phyloP scores from a whole-genome alignment of 2,329 filamentous ascomycete genomes.

The Capronia coronata region DNA sequence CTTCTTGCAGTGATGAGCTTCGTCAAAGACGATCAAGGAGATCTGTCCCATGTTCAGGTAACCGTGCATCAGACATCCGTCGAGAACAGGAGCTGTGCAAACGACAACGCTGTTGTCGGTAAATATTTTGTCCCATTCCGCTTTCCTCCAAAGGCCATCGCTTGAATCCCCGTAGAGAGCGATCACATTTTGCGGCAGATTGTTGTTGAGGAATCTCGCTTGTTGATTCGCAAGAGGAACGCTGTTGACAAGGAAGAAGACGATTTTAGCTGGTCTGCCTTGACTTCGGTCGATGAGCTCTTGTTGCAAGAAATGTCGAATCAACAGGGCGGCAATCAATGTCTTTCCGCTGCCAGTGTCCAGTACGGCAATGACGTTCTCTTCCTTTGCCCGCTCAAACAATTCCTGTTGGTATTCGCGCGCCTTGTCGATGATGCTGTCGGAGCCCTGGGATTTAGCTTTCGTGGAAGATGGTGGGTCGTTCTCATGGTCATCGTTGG shows the following conservation, averaged over 20 bases:
- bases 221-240: conserved; percentile 90
- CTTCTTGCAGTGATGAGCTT: conserved; percentile 93
- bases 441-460: conserved; percentile 45
- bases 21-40: conserved; percentile 88
- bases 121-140: conserved; percentile 55
- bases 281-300: conserved; percentile 64
- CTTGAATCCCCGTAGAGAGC: conserved; percentile 67
- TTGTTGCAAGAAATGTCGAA: conserved; percentile 67
- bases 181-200: conserved; percentile 68
- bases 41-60: conserved; percentile 76
- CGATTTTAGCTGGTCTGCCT: conserved; percentile 57
- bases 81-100: conserved; percentile 82
- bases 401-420: conserved; percentile 89
- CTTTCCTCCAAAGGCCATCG: conserved; percentile 51
- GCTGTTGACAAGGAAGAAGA: conserved; percentile 70
- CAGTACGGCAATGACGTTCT: conserved; percentile 79
- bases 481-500: not conserved
- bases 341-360: conserved; percentile 81
- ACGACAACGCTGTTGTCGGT: conserved; percentile 73
- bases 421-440: conserved; percentile 66
- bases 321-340: conserved; percentile 80
- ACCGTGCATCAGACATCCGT: conserved; percentile 68
- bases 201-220: conserved; percentile 69
- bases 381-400: conserved; percentile 75
- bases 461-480: conserved; percentile 5